Evolutionary conservation across 306 rosid genomes (phyloP), one percentile per base, ranked within the genome.

Genomic region (Glycine latifolia): DNA sequence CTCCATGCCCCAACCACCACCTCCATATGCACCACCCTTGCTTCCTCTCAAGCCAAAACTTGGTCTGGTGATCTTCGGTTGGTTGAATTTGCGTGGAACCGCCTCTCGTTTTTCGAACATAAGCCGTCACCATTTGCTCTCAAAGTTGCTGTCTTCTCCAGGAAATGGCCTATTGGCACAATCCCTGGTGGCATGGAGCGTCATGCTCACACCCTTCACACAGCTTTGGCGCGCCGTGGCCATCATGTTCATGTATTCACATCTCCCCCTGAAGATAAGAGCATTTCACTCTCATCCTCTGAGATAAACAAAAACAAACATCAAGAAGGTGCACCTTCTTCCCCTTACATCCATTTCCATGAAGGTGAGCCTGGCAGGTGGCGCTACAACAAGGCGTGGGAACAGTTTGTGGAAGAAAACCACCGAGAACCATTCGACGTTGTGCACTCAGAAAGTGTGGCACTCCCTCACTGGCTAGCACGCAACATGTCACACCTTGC

Each of bases 181-280:
- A 71, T 82, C 48, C 98, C 98, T 0, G 98, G 98, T 3, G 98
- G 98, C 79, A 94, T 94, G 98, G 98, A 94, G 26, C 92, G 98
- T 61, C 98, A 94, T n/a, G 98, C 96, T 20, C 79, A 86, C 67
- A 94, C 97, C 12, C 91, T 94, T 10, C 98, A 94, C 60, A 88
- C 96, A 0, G 93, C 97, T 37, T 86, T 94, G 15, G 86, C 97
- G 5, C 89, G 84, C 55, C 91, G 94, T 0, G 96, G 98, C 14
- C 98, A 94, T 76, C 80, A 85, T 52, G 90, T 94, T 81, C 98
- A 94, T 70, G 77, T 94, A 56, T 94, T 94, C 80, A 94, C 98
- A 55, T 91, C 97, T 43, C 92, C 94, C 0, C 91, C 84, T 6
- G 55, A 71, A 7, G 81, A 71, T 3, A 80, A 58, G 39, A 74